Evolutionary conservation across 345 rosid genomes (phyloP).

Genomic region (Eucalyptus dawsonii): DNA sequence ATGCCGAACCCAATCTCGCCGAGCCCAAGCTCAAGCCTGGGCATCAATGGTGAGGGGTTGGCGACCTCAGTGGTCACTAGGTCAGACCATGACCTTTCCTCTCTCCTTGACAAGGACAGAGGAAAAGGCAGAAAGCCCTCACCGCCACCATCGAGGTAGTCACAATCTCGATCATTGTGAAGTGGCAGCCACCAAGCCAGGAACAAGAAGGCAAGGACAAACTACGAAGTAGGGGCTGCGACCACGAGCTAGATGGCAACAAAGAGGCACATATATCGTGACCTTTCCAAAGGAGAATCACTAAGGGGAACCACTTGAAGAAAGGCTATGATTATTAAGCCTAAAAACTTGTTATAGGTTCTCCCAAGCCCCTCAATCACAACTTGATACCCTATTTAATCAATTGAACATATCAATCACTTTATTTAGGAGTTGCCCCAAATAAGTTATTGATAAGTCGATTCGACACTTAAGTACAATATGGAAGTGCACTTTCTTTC

Average conservation of each 20-base stretch:
- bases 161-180: background rate
- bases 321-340: no score
- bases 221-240: background rate
- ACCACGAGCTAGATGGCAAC: background rate
- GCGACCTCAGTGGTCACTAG: background rate
- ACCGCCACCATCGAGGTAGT: background rate
- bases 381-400: background rate
- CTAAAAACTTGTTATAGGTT: no score
- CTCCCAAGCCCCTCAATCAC: background rate
- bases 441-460: background rate
- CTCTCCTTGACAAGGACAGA: background rate
- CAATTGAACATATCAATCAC: background rate
- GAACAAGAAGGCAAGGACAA: background rate
- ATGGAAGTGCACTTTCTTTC: background rate
- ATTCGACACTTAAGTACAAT: background rate
- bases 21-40: background rate
- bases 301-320: background rate
- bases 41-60: background rate
- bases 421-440: background rate
- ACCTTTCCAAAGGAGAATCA: no score
- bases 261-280: fast-evolving
- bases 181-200: background rate
- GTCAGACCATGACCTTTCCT: background rate
- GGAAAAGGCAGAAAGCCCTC: background rate
- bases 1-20: background rate